Conservation (phyloP, 2,329 filamentous ascomycete genomes). For the Escovopsis sp. region DNA sequence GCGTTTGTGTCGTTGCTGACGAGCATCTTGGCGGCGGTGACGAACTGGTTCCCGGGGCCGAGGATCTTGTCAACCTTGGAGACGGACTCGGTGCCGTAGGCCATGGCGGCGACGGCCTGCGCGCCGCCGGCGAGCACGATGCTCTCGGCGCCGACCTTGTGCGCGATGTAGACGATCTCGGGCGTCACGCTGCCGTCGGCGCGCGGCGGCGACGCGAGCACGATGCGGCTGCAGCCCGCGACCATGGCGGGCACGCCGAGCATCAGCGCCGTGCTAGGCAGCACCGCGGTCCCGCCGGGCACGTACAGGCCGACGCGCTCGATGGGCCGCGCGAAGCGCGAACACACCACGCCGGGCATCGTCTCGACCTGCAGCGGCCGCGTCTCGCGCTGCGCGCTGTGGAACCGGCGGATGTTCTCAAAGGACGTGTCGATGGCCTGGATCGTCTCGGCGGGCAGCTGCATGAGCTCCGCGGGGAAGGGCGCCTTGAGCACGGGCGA, state of each 20-base stretch:
- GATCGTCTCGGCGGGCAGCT: slow-evolving; percentile 67
- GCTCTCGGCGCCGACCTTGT: slow-evolving; percentile 90
- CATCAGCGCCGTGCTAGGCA: slow-evolving; percentile 95
- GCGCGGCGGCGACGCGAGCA: slow-evolving; percentile 82
- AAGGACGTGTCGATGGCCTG: slow-evolving; percentile 88
- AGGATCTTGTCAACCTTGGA: slow-evolving; percentile 98
- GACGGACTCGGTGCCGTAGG: slow-evolving; percentile 88
- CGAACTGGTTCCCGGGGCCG: slow-evolving; percentile 94
- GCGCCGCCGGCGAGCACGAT: slow-evolving; percentile 93
- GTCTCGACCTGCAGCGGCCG: slow-evolving; percentile 80
- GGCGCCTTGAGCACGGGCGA: slow-evolving; percentile 83
- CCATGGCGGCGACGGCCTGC: slow-evolving; percentile 91
- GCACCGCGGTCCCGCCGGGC: slow-evolving; percentile 89
- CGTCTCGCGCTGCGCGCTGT: slow-evolving; percentile 76
- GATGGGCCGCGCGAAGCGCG: slow-evolving; percentile 81
- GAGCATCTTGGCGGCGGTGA: slow-evolving; percentile 96
- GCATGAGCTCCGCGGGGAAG: slow-evolving; percentile 75
- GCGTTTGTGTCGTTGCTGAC: slow-evolving; percentile 96
- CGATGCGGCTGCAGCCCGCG: slow-evolving; percentile 87
- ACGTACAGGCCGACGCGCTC: slow-evolving; percentile 95
- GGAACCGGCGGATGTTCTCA: slow-evolving; percentile 89
- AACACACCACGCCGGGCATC: slow-evolving; percentile 94
- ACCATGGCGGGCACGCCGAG: slow-evolving; percentile 95
- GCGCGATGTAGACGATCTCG: slow-evolving; percentile 92
- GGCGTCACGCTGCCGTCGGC: slow-evolving; percentile 82